Evolutionary conservation across 2,329 filamentous ascomycete species (phyloP).

Genomic region (Escovopsis sp.): DNA sequence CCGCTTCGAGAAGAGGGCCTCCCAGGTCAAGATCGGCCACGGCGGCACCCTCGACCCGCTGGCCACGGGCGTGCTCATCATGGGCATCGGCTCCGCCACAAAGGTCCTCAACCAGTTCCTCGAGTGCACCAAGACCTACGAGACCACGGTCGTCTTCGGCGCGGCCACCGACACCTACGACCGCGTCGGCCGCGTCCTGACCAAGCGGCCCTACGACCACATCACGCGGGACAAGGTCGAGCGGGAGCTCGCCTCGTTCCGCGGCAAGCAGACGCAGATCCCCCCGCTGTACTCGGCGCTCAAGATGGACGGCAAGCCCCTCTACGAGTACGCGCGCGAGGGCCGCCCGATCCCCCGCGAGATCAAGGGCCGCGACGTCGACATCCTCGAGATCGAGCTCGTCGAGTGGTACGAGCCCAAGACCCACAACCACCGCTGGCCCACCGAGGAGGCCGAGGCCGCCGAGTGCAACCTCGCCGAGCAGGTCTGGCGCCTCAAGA

Average conservation of each 20-base stretch:
- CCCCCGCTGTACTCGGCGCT: conserved; percentile 88
- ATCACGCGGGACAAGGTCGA: conserved; percentile 69
- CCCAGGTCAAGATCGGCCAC: conserved; percentile 86
- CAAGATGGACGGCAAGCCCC: conserved; percentile 81
- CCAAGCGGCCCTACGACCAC: conserved; percentile 60
- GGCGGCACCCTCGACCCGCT: conserved; percentile 90
- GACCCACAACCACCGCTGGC: conserved; percentile 65
- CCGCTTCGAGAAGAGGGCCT: conserved; percentile 38
- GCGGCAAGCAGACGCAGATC: conserved; percentile 74
- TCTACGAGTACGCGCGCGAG: conserved; percentile 91
- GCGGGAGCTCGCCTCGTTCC: conserved; percentile 58
- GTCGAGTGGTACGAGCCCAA: conserved; percentile 77
- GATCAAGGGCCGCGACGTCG: conserved; percentile 67
- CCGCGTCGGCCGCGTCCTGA: conserved; percentile 67
- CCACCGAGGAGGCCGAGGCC: conserved; percentile 59
- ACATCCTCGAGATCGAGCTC: conserved; percentile 63
- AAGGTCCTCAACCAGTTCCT: conserved; percentile 70
- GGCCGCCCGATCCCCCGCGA: conserved; percentile 75
- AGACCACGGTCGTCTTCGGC: conserved; percentile 78
- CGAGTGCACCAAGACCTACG: conserved; percentile 84
- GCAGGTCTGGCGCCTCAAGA: conserved; percentile 51
- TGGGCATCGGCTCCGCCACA: conserved; percentile 77
- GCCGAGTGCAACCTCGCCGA: conserved; percentile 66
- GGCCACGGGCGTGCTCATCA: conserved; percentile 81
- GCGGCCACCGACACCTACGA: conserved; percentile 91